phyloP scores from a whole-genome alignment of 2,329 filamentous ascomycete species.

The Emergomyces orientalis region DNA sequence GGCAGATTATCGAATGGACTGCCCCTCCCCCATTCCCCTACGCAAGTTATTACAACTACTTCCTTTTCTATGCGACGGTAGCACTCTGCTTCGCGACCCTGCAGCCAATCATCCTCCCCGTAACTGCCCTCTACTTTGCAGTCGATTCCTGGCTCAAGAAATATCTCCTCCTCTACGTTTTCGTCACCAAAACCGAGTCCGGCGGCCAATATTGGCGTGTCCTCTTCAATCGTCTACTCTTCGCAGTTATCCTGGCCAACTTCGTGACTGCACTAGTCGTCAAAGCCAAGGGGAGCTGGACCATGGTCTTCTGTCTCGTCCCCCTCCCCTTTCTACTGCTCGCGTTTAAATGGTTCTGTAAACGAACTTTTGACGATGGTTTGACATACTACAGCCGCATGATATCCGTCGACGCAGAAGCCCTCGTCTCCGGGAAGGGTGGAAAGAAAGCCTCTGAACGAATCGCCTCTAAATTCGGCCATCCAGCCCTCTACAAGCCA shows the following conservation, averaged over 20 bases:
- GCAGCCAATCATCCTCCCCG: constrained; percentile 77
- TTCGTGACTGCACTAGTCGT: constrained; percentile 67
- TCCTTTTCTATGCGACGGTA: constrained; percentile 87
- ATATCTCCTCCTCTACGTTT: constrained; percentile 88
- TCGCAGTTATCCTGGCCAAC: constrained; percentile 69
- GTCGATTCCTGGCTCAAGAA: constrained; percentile 89
- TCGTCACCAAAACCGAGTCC: constrained; percentile 92
- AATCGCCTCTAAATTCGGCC: constrained; percentile 71
- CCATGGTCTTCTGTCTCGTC: constrained; percentile 58
- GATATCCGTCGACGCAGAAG: constrained; percentile 46
- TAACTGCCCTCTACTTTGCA: constrained; percentile 80
- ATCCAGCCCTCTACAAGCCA: constrained; percentile 81
- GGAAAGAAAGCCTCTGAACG: constrained; percentile 46
- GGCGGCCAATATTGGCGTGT: constrained; percentile 88
- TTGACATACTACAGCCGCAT: constrained; percentile 71
- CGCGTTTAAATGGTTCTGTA: constrained; percentile 80
- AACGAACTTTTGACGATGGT: constrained; percentile 62
- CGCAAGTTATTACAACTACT: constrained; percentile 96
- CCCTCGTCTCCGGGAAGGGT: constrained; percentile 26
- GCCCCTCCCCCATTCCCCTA: constrained; percentile 92
- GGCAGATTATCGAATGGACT: constrained; percentile 84
- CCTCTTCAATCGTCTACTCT: constrained; percentile 85
- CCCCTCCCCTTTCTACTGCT: constrained; percentile 72
- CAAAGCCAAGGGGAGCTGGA: constrained; percentile 57
- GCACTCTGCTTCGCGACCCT: constrained; percentile 74